phyloP scores from a whole-genome alignment of 148 eudicot species.

The Rhododendron molle region DNA sequence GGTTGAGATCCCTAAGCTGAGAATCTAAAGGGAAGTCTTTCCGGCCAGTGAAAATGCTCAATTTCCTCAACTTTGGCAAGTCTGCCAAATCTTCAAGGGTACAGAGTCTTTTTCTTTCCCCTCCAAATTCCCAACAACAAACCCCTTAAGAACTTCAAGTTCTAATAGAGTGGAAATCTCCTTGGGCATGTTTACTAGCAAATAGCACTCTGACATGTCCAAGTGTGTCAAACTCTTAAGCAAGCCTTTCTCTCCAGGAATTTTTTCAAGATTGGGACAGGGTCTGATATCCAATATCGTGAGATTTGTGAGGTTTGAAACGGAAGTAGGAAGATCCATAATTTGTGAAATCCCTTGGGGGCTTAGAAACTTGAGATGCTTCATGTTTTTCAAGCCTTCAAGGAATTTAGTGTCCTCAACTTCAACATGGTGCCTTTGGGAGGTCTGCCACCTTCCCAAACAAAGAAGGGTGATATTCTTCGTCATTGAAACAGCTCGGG shows the following conservation, averaged over 20 bases:
- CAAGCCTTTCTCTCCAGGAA: conserved; percentile 22
- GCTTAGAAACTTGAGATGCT: conserved; percentile 28
- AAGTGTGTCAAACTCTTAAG: conserved; percentile 28
- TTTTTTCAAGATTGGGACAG: conserved; percentile 30
- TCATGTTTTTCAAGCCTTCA: conserved; percentile 16
- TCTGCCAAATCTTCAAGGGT: conserved; percentile 24
- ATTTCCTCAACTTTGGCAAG: conserved; percentile 19
- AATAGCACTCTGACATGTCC: too few relatives aligned
- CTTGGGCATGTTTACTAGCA: conserved; percentile 27
- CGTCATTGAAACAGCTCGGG: conserved; percentile 28
- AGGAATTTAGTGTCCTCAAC: conserved; percentile 20
- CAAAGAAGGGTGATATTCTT: conserved; percentile 22
- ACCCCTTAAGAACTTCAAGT: conserved; percentile 41
- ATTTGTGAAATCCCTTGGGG: conserved; percentile 40
- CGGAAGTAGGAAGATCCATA: conserved; percentile 14
- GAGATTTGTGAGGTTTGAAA: conserved; percentile 21
- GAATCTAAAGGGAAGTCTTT: conserved; percentile 9
- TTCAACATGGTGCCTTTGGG: conserved; percentile 25
- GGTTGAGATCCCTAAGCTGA: not conserved
- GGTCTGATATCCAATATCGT: conserved; percentile 32
- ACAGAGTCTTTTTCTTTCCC: conserved; percentile 15
- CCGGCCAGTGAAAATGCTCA: conserved; percentile 21
- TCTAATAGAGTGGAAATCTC: conserved; percentile 15
- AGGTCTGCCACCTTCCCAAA: conserved; percentile 44
- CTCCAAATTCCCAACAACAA: conserved; percentile 17